Evolutionary conservation across 345 rosid species (phyloP).

Genomic region (Citrus reticulata): DNA sequence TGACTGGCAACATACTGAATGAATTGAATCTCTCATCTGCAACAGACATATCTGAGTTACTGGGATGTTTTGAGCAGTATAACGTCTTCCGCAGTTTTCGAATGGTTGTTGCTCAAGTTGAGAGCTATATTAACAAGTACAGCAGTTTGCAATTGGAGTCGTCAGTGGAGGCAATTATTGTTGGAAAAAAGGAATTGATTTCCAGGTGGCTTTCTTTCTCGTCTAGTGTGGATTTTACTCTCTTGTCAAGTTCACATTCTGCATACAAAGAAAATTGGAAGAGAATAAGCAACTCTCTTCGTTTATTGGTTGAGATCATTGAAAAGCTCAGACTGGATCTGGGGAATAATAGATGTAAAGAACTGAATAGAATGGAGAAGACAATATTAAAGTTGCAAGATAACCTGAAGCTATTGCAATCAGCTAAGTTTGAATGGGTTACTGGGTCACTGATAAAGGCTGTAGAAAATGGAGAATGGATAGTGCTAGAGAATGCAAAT

Average conservation of each 20-base stretch:
- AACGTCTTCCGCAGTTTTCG: conserved; percentile 73
- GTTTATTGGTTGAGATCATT: conserved; percentile 46
- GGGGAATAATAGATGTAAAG: conserved; percentile 29
- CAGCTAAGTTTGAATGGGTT: conserved; percentile 96
- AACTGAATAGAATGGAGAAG: conserved; percentile 46
- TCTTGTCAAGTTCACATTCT: conserved; percentile 35
- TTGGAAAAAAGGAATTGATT: conserved; percentile 40
- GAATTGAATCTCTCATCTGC: conserved; percentile 87
- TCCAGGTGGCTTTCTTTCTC: conserved; percentile 64
- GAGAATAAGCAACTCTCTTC: conserved; percentile 36
- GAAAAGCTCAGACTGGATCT: conserved; percentile 43
- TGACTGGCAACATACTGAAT: conserved; percentile 70
- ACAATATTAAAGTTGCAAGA: conserved; percentile 55
- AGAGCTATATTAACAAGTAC: conserved; percentile 58
- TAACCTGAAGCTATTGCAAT: conserved; percentile 33
- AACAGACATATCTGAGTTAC: conserved; percentile 89
- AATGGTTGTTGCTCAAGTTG: conserved; percentile 52
- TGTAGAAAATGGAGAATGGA: conserved; percentile 95
- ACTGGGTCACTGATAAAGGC: conserved; percentile 78
- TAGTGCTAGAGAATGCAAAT: conserved; percentile 88
- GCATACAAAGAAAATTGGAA: conserved; percentile 22
- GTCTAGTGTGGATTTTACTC: conserved; percentile 37
- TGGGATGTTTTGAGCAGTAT: conserved; percentile 96
- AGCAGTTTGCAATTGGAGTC: conserved; percentile 48
- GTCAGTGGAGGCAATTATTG: conserved; percentile 36